phyloP scores from a whole-genome alignment of 2,329 filamentous ascomycete species.

The Phialophora tarda region DNA sequence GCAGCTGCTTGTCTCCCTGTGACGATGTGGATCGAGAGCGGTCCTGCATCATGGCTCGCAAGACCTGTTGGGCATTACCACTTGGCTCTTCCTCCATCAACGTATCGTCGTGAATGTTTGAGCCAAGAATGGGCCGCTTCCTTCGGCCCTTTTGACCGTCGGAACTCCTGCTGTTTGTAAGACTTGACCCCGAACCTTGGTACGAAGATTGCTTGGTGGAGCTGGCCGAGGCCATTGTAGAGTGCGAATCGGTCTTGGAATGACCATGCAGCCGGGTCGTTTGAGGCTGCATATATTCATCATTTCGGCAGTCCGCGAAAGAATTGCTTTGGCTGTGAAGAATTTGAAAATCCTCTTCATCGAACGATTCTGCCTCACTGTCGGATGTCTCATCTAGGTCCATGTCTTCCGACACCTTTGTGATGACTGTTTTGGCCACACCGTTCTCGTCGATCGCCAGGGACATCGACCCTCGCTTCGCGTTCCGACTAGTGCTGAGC shows the following conservation, averaged over 20 bases:
- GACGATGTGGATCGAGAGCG: slow-evolving; percentile 42
- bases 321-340: slow-evolving; percentile 48
- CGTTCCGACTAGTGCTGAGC: slow-evolving; percentile 40
- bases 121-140: slow-evolving; percentile 30
- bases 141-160: slow-evolving; percentile 26
- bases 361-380: slow-evolving; percentile 52
- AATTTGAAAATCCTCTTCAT: slow-evolving; percentile 49
- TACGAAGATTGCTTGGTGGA: slow-evolving; percentile 52
- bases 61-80: slow-evolving; percentile 54
- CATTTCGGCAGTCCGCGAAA: slow-evolving; percentile 47
- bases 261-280: slow-evolving; percentile 44
- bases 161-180: slow-evolving; percentile 22
- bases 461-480: slow-evolving; percentile 49
- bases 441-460: slow-evolving; percentile 57
- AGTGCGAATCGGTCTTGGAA: slow-evolving; percentile 52
- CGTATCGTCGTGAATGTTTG: slow-evolving; percentile 33
- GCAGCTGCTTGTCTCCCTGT: slow-evolving; percentile 43
- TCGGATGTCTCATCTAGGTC: slow-evolving; percentile 48
- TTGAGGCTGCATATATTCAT: slow-evolving; percentile 36
- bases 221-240: slow-evolving; percentile 48
- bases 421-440: slow-evolving; percentile 51
- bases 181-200: slow-evolving; percentile 42
- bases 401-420: slow-evolving; percentile 42
- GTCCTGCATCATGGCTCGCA: slow-evolving; percentile 53
- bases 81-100: slow-evolving; percentile 42